Percentiles rank a stretch among this genome's conserved stretches.
phyloP scores from a whole-genome alignment of 306 rosid species.

The Prunus salicina region DNA sequence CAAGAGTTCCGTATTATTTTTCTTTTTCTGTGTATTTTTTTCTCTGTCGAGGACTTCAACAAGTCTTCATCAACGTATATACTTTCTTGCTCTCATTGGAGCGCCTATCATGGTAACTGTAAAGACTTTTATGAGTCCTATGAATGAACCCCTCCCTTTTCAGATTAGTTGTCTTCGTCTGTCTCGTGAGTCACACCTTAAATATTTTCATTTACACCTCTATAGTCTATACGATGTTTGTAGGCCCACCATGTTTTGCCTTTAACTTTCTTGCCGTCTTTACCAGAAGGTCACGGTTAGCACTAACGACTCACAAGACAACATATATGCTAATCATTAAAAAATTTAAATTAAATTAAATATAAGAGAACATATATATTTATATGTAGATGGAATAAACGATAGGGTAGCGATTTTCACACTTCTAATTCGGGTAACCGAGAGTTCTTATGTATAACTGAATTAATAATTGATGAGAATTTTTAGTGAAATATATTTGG shows the following conservation, averaged over 20 bases:
- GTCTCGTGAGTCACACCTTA: not conserved
- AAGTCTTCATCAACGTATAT: not conserved
- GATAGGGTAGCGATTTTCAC: not conserved
- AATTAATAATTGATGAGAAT: not conserved
- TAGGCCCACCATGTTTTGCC: not conserved
- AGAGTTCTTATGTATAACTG: not conserved
- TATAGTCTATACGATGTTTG: not conserved
- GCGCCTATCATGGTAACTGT: not conserved
- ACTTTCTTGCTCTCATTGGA: not conserved
- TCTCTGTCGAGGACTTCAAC: not conserved
- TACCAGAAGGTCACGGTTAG: not conserved
- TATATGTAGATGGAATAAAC: not conserved
- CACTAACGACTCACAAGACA: slow-evolving; percentile 5
- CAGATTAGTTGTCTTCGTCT: not conserved
- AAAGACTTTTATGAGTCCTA: not conserved
- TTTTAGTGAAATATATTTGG: not conserved
- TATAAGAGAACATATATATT: not conserved
- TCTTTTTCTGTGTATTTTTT: not conserved
- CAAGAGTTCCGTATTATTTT: not conserved
- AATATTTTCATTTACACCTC: not conserved
- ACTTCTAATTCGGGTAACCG: not conserved
- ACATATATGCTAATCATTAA: not conserved
- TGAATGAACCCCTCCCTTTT: not conserved
- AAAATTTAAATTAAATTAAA: not conserved
- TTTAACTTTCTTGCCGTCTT: not conserved